Evolutionary conservation across 2,329 filamentous ascomycete genomes (phyloP).

Genomic region (Aspergillus clavatus): DNA sequence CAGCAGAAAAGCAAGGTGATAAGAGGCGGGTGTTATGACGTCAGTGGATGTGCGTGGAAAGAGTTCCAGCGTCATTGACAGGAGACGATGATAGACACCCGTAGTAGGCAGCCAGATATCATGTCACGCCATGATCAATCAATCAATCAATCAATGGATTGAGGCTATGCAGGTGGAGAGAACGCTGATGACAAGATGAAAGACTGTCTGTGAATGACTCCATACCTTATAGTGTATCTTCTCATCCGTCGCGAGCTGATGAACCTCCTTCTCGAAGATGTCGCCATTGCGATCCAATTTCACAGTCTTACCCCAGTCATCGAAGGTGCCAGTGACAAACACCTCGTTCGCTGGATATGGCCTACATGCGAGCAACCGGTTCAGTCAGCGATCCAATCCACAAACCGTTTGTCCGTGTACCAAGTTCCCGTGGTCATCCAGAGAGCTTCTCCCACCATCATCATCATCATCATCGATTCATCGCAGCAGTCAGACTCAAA

Average conservation of each 20-base stretch:
- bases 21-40: slow-evolving; percentile 13
- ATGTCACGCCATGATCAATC: not conserved
- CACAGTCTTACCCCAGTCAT: slow-evolving; percentile 85
- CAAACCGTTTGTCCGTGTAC: not conserved
- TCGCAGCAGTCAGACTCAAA: too few species aligned
- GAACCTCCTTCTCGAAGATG: slow-evolving; percentile 74
- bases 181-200: slow-evolving; percentile 4
- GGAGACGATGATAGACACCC: too few species aligned
- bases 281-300: slow-evolving; percentile 72
- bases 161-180: too few species aligned
- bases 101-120: not conserved
- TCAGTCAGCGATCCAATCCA: slow-evolving; percentile 25
- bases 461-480: too few species aligned
- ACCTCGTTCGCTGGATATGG: slow-evolving; percentile 78
- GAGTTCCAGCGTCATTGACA: slow-evolving; percentile 22
- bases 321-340: slow-evolving; percentile 92
- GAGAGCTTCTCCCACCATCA: too few species aligned
- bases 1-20: not conserved
- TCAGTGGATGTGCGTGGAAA: slow-evolving; percentile 20
- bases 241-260: slow-evolving; percentile 58
- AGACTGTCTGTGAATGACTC: slow-evolving; percentile 14
- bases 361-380: slow-evolving; percentile 52
- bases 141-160: too few species aligned
- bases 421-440: slow-evolving; percentile 6
- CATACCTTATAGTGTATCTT: slow-evolving; percentile 95